Conservation (phyloP, 169 alveolate genomes). For the Plasmodium adleri region DNA sequence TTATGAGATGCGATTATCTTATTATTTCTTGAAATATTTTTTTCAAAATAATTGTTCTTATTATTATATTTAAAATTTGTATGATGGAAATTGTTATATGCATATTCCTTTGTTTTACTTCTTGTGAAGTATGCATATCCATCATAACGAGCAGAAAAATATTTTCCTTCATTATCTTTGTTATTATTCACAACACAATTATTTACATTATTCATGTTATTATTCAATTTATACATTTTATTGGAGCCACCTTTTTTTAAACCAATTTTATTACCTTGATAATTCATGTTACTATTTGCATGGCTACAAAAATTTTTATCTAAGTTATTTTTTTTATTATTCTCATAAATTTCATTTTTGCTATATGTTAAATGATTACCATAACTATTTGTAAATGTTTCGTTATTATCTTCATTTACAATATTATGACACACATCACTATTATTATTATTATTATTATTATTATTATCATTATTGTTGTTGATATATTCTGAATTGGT, state of each 20-base stretch:
- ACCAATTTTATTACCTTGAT: background rate
- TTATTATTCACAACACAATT: background rate
- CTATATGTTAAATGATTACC: background rate
- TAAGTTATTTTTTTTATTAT: background rate
- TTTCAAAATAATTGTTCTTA: background rate
- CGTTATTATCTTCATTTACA: background rate
- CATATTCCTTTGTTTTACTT: constrained; percentile 18
- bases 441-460: background rate
- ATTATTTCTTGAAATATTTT: background rate
- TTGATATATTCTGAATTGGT: background rate
- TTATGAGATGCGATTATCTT: background rate
- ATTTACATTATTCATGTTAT: background rate
- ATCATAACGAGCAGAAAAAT: background rate
- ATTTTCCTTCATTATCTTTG: constrained; percentile 18
- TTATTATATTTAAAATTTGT: constrained; percentile 1
- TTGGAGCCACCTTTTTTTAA: background rate
- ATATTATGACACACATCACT: background rate
- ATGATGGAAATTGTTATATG: background rate
- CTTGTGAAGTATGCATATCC: constrained; percentile 3
- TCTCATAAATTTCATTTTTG: background rate
- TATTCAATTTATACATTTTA: constrained; percentile 11
- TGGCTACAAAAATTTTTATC: background rate
- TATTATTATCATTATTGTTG: background rate
- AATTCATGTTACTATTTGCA: background rate
- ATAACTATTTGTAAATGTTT: background rate